These are phyloP conservation scores for Adansonia rubrostipa DNA, from an alignment of 441 rosid genomes.

Conservation along the genomic window DNA sequence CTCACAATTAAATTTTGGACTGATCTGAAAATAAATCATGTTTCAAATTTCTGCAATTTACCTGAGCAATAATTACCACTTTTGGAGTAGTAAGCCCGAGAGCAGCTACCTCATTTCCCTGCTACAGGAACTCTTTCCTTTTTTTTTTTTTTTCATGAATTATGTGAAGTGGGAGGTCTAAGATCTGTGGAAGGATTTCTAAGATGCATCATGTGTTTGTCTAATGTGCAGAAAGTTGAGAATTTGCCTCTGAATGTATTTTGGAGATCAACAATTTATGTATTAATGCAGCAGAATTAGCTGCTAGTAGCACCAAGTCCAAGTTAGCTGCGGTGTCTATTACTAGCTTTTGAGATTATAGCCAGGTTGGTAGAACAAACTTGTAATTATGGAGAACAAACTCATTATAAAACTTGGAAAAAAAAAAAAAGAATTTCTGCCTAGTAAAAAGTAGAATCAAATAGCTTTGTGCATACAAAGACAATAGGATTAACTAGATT, in stretches of 20 bases:
- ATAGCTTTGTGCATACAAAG: too few species aligned
- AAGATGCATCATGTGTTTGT: background rate
- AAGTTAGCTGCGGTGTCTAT: conserved; percentile 6
- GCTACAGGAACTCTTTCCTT: background rate
- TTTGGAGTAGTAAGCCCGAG: background rate
- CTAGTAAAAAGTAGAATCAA: background rate
- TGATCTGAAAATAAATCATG: background rate
- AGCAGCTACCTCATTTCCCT: background rate
- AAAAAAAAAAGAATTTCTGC: background rate
- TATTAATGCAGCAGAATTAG: background rate
- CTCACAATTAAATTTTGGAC: background rate
- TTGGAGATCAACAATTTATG: background rate
- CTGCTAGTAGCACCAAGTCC: background rate
- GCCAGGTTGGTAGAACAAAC: conserved; percentile 10
- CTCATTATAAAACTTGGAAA: background rate
- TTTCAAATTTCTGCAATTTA: background rate
- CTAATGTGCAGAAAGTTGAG: background rate
- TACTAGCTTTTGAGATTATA: conserved; percentile 3
- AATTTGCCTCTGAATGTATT: background rate
- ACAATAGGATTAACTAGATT: background rate
- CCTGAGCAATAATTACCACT: background rate
- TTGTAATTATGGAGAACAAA: conserved; percentile 2
- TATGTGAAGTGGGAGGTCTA: background rate
- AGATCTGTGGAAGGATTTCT: background rate
- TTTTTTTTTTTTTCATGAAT: background rate